Conservation (phyloP, 2,329 filamentous ascomycete genomes). For the Paraphaeosphaeria sporulosa region DNA sequence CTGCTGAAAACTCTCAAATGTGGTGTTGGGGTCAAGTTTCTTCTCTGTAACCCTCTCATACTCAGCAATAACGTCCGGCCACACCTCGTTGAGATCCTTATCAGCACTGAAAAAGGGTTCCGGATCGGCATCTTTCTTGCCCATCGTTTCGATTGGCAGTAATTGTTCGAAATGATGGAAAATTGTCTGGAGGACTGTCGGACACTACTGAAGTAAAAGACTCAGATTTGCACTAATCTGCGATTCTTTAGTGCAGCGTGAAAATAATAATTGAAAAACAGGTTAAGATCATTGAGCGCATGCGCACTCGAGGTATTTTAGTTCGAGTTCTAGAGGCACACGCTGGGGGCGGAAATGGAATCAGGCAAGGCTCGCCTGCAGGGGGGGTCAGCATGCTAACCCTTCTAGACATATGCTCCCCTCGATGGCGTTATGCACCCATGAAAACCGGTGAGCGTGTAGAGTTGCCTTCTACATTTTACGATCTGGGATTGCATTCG, state of each 20-base stretch:
- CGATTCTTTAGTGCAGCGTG: not conserved
- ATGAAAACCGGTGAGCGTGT: not conserved
- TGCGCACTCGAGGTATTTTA: not conserved
- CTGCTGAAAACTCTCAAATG: constrained; percentile 17
- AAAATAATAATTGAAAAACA: not conserved
- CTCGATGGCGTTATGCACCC: not conserved
- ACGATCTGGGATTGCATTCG: not conserved
- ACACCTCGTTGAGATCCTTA: constrained; percentile 23
- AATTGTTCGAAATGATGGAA: not conserved
- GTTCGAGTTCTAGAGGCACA: not conserved
- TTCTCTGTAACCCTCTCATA: constrained; percentile 23
- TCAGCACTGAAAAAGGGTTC: constrained; percentile 10
- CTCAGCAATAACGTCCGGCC: constrained; percentile 18
- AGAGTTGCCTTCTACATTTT: not conserved
- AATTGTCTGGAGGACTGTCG: not conserved
- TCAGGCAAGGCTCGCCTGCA: not conserved
- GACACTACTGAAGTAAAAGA: not conserved
- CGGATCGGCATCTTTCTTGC: not conserved
- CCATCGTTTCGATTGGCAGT: not conserved
- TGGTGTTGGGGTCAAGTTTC: constrained; percentile 13
- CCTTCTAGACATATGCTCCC: not conserved
- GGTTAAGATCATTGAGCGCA: not conserved
- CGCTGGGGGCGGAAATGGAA: not conserved
- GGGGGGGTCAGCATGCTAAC: not conserved
- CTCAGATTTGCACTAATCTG: not conserved